phyloP scores from a whole-genome alignment of 2,329 filamentous ascomycete genomes.

The Alternaria triticimaculans region DNA sequence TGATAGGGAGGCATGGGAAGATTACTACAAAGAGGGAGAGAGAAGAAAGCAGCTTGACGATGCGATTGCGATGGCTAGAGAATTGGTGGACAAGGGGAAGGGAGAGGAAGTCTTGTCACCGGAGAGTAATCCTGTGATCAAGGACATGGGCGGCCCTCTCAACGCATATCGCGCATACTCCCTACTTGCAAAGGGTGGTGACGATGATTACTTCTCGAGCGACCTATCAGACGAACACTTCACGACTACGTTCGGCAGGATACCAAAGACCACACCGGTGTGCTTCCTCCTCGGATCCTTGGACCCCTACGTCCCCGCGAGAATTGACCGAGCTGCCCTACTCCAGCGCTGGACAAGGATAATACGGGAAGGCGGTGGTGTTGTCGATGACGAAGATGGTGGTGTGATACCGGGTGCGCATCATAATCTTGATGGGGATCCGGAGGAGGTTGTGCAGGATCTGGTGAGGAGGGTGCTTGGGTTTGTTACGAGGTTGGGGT shows the following conservation, averaged over 20 bases:
- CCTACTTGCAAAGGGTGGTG: constrained; percentile 65
- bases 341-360: constrained; percentile 63
- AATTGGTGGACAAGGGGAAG: constrained; percentile 63
- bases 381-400: constrained; percentile 57
- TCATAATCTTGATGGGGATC: constrained; percentile 59
- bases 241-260: constrained; percentile 67
- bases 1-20: constrained; percentile 68
- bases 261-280: constrained; percentile 61
- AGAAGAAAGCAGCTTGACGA: constrained; percentile 10
- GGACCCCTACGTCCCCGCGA: constrained; percentile 69
- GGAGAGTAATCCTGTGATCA: constrained; percentile 35
- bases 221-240: constrained; percentile 70
- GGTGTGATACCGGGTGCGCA: constrained; percentile 58
- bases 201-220: constrained; percentile 89
- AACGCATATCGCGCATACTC: constrained; percentile 66
- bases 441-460: constrained; percentile 55
- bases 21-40: constrained; percentile 45
- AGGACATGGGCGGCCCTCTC: constrained; percentile 53
- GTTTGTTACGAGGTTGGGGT: constrained; percentile 52
- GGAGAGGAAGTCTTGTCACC: constrained; percentile 62
- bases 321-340: constrained; percentile 64
- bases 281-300: constrained; percentile 69
- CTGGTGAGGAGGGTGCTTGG: constrained; percentile 59
- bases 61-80: constrained; percentile 57
- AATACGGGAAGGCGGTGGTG: constrained; percentile 53